phyloP scores from a whole-genome alignment of 2,329 filamentous ascomycete species.

The Monosporascus sp. region DNA sequence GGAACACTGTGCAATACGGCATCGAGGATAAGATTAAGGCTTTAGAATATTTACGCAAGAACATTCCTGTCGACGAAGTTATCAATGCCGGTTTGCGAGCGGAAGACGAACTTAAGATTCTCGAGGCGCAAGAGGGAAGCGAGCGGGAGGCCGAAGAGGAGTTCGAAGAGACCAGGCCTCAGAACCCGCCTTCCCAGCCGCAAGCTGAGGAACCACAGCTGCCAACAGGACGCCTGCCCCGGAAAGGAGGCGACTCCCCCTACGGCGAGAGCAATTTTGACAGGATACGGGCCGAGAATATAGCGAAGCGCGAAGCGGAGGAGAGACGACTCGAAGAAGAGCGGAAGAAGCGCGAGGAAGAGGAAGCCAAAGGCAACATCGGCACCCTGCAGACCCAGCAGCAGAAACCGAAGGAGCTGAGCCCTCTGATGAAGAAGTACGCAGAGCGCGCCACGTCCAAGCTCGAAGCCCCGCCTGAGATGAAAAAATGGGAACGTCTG shows the following conservation, averaged over 20 bases:
- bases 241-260: slow-evolving; percentile 36
- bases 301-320: slow-evolving; percentile 42
- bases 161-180: slow-evolving; percentile 6
- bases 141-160: slow-evolving; percentile 16
- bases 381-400: slow-evolving; percentile 37
- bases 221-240: slow-evolving; percentile 21
- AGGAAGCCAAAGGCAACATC: slow-evolving; percentile 28
- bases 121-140: slow-evolving; percentile 34
- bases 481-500: slow-evolving; percentile 48
- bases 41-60: slow-evolving; percentile 49
- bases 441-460: slow-evolving; percentile 42
- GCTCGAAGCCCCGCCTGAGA: slow-evolving; percentile 45
- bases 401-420: slow-evolving; percentile 29
- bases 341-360: slow-evolving; percentile 35
- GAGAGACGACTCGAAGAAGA: slow-evolving; percentile 38
- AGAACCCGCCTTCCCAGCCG: slow-evolving; percentile 7
- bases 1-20: slow-evolving; percentile 41
- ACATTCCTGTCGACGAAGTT: slow-evolving; percentile 53
- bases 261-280: slow-evolving; percentile 56
- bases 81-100: slow-evolving; percentile 55
- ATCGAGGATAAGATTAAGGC: slow-evolving; percentile 37
- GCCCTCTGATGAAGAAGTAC: slow-evolving; percentile 35
- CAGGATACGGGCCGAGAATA: slow-evolving; percentile 48
- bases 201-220: slow-evolving; percentile 5
- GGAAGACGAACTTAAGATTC: slow-evolving; percentile 53